Evolutionary conservation across 495 filamentous ascomycete species (phyloP).

Genomic region (Aspergillus hancockii): DNA sequence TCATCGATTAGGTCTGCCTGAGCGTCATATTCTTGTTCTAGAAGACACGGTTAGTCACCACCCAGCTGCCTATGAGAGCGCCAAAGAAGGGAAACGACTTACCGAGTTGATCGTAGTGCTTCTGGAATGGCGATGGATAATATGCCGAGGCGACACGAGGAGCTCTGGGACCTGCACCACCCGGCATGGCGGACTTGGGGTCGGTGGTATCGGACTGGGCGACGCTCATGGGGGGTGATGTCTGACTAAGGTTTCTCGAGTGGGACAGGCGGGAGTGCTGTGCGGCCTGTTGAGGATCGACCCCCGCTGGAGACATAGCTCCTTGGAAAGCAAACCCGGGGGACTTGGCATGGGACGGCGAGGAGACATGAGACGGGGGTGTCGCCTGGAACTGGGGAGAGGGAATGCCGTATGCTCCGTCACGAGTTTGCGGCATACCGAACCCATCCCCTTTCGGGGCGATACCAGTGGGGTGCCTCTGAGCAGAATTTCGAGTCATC

Average conservation of each 20-base stretch:
- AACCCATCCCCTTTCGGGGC: conserved; percentile 70
- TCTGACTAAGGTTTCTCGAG: conserved; percentile 41
- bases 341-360: conserved; percentile 70
- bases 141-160: conserved; percentile 54
- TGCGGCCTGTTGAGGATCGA: conserved; percentile 51
- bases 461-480: conserved; percentile 68
- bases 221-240: conserved; percentile 46
- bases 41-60: background rate
- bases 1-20: conserved; percentile 94
- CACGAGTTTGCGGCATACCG: conserved; percentile 52
- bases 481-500: conserved; percentile 67
- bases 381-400: conserved; percentile 72
- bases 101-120: conserved; percentile 97
- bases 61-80: background rate
- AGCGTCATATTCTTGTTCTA: conserved; percentile 99
- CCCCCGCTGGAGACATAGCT: conserved; percentile 66
- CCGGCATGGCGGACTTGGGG: conserved; percentile 31
- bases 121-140: conserved; percentile 85
- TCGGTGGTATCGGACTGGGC: conserved; percentile 41
- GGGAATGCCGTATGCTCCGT: conserved; percentile 48
- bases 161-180: conserved; percentile 30
- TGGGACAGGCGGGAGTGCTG: conserved; percentile 50
- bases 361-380: conserved; percentile 78
- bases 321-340: conserved; percentile 70
- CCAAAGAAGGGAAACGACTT: conserved; percentile 63